Conservation (phyloP, 371 early-diverging fungal genomes). For the Haplosporangium sp. region DNA sequence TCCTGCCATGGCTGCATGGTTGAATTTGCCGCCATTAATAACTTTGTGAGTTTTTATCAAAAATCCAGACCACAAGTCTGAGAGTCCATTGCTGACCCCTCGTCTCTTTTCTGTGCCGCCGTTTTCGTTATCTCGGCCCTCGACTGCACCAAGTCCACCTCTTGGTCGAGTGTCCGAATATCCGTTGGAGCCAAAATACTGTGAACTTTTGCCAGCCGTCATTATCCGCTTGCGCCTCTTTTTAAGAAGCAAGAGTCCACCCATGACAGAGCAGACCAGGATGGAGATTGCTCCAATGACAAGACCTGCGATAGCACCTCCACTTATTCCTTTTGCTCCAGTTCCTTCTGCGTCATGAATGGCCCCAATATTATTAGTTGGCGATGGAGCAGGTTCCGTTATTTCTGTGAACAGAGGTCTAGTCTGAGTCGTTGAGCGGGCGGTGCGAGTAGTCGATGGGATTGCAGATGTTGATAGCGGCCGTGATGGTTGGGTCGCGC, state of each 20-base stretch:
- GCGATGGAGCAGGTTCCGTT: too few species aligned
- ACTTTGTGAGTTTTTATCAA: background rate
- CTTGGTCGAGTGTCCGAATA: conserved; percentile 1
- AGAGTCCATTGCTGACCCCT: conserved; percentile 6
- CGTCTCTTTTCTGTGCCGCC: background rate
- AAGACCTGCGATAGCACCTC: conserved; percentile 42
- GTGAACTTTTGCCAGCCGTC: conserved; percentile 6
- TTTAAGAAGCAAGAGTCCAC: conserved; percentile 32
- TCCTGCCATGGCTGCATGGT: background rate
- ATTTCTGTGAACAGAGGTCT: too few species aligned
- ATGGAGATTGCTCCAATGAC: conserved; percentile 26
- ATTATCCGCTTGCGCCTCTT: conserved; percentile 42
- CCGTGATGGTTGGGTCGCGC: too few species aligned
- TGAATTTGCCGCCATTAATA: background rate
- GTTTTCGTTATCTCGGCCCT: background rate
- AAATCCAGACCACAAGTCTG: conserved; percentile 1
- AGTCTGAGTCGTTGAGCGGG: too few species aligned
- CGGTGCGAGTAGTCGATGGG: too few species aligned
- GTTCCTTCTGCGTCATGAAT: too few species aligned
- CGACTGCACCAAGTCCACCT: too few species aligned
- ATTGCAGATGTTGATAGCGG: too few species aligned
- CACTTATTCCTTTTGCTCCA: conserved; percentile 40
- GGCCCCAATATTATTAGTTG: too few species aligned
- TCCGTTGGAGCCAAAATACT: background rate
- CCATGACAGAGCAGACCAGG: conserved; percentile 25